Base-by-base conservation (phyloP, 2,329 filamentous ascomycete genomes). In the Ophioceras dolichostomum region DNA sequence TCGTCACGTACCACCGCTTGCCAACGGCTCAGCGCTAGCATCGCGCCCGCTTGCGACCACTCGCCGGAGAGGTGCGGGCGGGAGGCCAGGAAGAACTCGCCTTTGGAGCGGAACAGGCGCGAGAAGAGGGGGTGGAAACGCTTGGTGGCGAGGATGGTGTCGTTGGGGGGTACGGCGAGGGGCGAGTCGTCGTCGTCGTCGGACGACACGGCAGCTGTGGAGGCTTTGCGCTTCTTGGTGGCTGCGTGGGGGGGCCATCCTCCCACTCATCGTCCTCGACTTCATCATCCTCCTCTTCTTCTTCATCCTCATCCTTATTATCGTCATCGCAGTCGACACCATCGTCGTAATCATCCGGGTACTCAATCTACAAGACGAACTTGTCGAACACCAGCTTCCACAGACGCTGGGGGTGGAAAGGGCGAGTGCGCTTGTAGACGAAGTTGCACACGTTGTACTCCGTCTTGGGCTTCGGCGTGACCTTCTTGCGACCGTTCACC, bases 391-490 rank as follows among this genome's bases (percentile, higher is more conserved):
- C 42, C 16, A 65, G 48, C 0, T 54, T 50, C 55, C 60, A 71
- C 0, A 72, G 56, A 0, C 66, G 51, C 2, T 52, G 51, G 0
- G 68, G 68, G 29, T 71, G 63, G 38, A 72, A 70, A 0, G 75
- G 75, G 1, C 70, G 60, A 7, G 71, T 62, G 0, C 73, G 69
- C 1, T 66, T 62, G 51, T 85, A 85, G 10, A 85, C 74, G 45
- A 83, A 83, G 49, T 74, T 84, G 26, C 73, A 69, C 10, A 85
- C 78, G 7, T 76, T 77, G 49, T 83, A 83, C 38, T 83, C 65
- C 0, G 78, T 83, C 57, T 84, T 79, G 0, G 79, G 80, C 49
- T 74, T 82, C 0, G 77, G 77, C 0, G 73, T 76, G 35, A 79
- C 51, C 3, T 68, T 65, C 19, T 73, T 72, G 13, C 55, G 55